Evolutionary conservation across 108 stramenopile species (phyloP), one percentile per base, ranked within the genome.

Genomic region (Licmophora abbreviata): DNA sequence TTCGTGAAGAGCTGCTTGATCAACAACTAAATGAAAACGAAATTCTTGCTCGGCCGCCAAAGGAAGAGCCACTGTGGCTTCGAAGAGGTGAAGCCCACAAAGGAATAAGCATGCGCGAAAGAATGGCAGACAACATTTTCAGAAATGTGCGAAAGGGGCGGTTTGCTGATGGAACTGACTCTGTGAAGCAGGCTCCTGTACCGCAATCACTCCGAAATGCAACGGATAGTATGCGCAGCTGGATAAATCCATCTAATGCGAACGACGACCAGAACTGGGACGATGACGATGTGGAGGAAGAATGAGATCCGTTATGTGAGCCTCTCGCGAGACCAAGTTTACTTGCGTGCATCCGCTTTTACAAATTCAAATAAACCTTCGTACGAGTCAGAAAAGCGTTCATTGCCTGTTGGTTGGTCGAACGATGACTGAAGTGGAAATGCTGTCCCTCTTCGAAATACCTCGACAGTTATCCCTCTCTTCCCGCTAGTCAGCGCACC

Each of bases 1-100:
- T 15, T 5, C 5, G 15, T 40, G 10, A 25, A 21, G 36, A 32
- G 15, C 35, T 33, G 7, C 11, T 25, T 27, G 36, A 27, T 20
- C 29, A 34, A 14, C n/a, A 29, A 11, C 79, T 64, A 77, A 69
- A 68, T 38, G 69, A 51, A 44, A 84, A 70, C 56, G 83, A 81
- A 56, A 52, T 51, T 31, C 44, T 59, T 46, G 81, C 83, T 0
- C 70, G 89, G 7, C 89, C 89, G 20, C 64, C 85, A 4, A 87
- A 83, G 47, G 89, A 92, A 62, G 89, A 92, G 29, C 74, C 72
- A 0, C 37, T 92, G 4, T 92, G 89, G 89, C 35, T 87, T 11
- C 59, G 89, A 3, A 70, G 76, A 10, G 83, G 76, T 17, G 83
- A 92, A 0, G 63, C 50, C 29, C 29, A 45, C 26, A 29, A 52